Base-by-base conservation (phyloP, 2,329 filamentous ascomycete genomes). In the Diaporthe citriasiana region DNA sequence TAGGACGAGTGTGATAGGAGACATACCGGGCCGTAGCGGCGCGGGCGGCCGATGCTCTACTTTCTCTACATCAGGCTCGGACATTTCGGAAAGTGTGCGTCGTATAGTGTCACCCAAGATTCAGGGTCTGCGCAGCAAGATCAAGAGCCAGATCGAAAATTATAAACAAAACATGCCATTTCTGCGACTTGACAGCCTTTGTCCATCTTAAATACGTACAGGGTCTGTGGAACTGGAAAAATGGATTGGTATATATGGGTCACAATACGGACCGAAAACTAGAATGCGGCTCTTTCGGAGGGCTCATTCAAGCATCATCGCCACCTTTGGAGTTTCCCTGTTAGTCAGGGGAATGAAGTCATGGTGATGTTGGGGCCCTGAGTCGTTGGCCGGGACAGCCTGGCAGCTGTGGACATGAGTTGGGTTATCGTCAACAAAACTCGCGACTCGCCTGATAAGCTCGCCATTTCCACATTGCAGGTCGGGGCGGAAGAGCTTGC, bases 291-390 rank as follows among this genome's bases (percentile, higher is more conserved):
- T 59, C 68, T 70, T 57, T 15, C 68, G 51, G 33, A 53, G 13
- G 33, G 57, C 15, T 45, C 19, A 25, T 30, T 50, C 33, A 7
- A n/a, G 19, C 30, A 27, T 33, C 35, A 59, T 27, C 19, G 33
- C 22, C 25, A n/a, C 40, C 15, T 10, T 40, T 42, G 25, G 38
- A 27, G 3, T 19, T 30, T 55, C 22, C 53, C 19, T 22, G 22
- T 56, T 56, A 55, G 33, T 51, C 40, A 25, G 35, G n/a, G 13
- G 42, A 15, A 45, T 70, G 71, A 73, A 73, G 55, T 70, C 71
- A 70, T 73, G 13, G 55, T 71, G 70, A 63, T 71, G 70, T 50
- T 45, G 70, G 50, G 25, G 35, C n/a, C 71, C 25, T 70, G 71
- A 70, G 25, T 73, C 63, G 71, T 35, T 50, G 60, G 19, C 60